phyloP scores from a whole-genome alignment of 2,329 filamentous ascomycete species.

The Colletotrichum sp. region DNA sequence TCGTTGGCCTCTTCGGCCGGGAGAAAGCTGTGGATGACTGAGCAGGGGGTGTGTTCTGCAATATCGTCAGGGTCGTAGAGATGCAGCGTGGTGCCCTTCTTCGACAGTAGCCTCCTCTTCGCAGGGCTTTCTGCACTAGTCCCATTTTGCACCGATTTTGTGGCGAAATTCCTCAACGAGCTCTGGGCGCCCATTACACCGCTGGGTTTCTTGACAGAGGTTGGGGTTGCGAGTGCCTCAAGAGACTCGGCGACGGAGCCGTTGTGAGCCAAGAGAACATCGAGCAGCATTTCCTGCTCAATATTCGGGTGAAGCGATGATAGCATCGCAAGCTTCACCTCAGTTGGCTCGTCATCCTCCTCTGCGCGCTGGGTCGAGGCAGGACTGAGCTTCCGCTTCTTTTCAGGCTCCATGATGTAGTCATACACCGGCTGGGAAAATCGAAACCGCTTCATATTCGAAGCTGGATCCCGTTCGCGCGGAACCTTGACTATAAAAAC shows the following conservation, averaged over 20 bases:
- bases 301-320: slow-evolving; percentile 74
- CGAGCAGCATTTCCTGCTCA: slow-evolving; percentile 73
- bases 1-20: slow-evolving; percentile 72
- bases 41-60: slow-evolving; percentile 84
- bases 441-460: not conserved
- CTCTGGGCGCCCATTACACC: slow-evolving; percentile 61
- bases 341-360: slow-evolving; percentile 77
- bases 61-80: slow-evolving; percentile 84
- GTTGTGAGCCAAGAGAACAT: slow-evolving; percentile 77
- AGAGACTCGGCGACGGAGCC: slow-evolving; percentile 75
- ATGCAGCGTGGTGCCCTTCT: slow-evolving; percentile 82
- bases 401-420: slow-evolving; percentile 56
- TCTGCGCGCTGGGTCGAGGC: slow-evolving; percentile 12
- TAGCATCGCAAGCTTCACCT: slow-evolving; percentile 85
- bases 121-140: slow-evolving; percentile 13
- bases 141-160: slow-evolving; percentile 5
- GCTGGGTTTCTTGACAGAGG: slow-evolving; percentile 36
- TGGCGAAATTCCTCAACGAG: slow-evolving; percentile 62
- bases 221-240: slow-evolving; percentile 50
- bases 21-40: slow-evolving; percentile 91
- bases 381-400: slow-evolving; percentile 53
- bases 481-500: not conserved
- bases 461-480: not conserved
- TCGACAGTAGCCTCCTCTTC: slow-evolving; percentile 64
- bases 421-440: not conserved